Evolutionary conservation across 495 filamentous ascomycete species (phyloP).

Genomic region (Neurospora africana): DNA sequence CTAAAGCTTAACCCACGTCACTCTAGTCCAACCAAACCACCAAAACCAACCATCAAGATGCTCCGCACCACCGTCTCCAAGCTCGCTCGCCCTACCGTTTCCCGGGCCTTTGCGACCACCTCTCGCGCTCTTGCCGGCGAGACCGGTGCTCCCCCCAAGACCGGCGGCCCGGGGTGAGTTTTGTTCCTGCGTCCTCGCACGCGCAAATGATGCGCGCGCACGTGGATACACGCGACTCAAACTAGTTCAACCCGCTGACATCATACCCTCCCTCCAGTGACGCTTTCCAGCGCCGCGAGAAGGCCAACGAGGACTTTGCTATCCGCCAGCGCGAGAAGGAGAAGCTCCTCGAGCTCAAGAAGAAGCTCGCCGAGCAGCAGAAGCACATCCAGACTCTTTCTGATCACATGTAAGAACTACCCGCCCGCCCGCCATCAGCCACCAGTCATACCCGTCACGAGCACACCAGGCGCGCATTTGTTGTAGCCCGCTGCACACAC

Average conservation of each 20-base stretch:
- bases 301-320: conserved; percentile 71
- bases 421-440: background rate
- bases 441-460: background rate
- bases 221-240: background rate
- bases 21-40: background rate
- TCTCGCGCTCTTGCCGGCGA: conserved; percentile 56
- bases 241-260: background rate
- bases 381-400: conserved; percentile 74
- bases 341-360: conserved; percentile 66
- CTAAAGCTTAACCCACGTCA: background rate
- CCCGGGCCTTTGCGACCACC: conserved; percentile 51
- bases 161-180: conserved; percentile 35
- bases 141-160: conserved; percentile 49
- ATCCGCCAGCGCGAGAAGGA: conserved; percentile 75
- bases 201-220: background rate
- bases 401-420: conserved; percentile 58
- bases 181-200: background rate
- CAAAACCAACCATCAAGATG: conserved; percentile 36
- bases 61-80: conserved; percentile 53
- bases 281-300: conserved; percentile 82
- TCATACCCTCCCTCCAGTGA: conserved; percentile 44
- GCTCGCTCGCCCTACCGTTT: conserved; percentile 40
- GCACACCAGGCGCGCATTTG: background rate
- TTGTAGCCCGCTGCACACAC: background rate
- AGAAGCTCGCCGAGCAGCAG: conserved; percentile 71